Percentiles rank a stretch among this genome's conserved stretches.
Evolutionary conservation across 2,329 filamentous ascomycete genomes (phyloP).

Genomic region (Fusarium marasasianum): DNA sequence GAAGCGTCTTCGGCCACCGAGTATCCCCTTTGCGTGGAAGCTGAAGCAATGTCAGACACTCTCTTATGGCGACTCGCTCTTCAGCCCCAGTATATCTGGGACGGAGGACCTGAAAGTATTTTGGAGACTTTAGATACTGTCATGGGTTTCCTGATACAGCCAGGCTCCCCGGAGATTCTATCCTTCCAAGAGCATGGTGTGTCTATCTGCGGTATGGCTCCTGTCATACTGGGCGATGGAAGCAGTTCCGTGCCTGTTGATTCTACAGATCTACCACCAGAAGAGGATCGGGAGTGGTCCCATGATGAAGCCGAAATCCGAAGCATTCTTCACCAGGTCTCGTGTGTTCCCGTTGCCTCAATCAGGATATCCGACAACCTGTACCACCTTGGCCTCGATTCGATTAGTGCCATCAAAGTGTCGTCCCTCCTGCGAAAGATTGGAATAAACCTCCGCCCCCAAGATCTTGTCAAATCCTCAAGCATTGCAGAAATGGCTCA

Average conservation of each 20-base stretch:
- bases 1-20: conserved; percentile 75
- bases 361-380: conserved; percentile 73
- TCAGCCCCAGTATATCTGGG: conserved; percentile 64
- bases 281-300: conserved; percentile 45
- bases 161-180: conserved; percentile 62
- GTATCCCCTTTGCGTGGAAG: conserved; percentile 83
- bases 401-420: conserved; percentile 89
- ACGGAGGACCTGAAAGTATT: conserved; percentile 58
- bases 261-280: background rate
- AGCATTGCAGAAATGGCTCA: conserved; percentile 72
- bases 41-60: conserved; percentile 67
- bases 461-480: conserved; percentile 73
- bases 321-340: conserved; percentile 63
- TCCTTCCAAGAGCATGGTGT: conserved; percentile 60
- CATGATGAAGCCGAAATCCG: conserved; percentile 53
- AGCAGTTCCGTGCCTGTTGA: background rate
- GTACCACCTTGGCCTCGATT: conserved; percentile 89
- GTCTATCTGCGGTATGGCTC: conserved; percentile 72
- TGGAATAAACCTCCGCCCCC: conserved; percentile 71
- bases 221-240: conserved; percentile 16
- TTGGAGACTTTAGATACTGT: conserved; percentile 68
- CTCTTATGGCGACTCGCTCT: conserved; percentile 79
- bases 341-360: conserved; percentile 64
- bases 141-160: conserved; percentile 63
- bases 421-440: conserved; percentile 73